Percentiles rank a stretch among this genome's conserved stretches.
These are phyloP conservation scores for Fusarium anguioides DNA, from an alignment of 2,329 filamentous ascomycete species.

Conservation along the genomic window DNA sequence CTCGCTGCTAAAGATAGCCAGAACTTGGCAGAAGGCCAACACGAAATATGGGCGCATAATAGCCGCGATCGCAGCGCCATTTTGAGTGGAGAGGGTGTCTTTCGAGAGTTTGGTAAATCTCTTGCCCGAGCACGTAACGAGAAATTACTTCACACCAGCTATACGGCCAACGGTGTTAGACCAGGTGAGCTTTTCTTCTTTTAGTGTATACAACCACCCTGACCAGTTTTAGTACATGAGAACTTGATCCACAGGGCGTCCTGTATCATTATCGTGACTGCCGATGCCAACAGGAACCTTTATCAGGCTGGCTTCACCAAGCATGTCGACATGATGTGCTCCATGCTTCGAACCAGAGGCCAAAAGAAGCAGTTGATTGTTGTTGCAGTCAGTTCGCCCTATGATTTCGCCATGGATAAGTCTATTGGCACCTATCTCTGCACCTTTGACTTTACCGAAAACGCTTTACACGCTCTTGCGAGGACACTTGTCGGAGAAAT, in stretches of 20 bases:
- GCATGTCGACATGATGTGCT: constrained; percentile 95
- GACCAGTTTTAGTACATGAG: constrained; percentile 73
- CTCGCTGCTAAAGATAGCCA: constrained; percentile 63
- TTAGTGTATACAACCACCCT: background rate
- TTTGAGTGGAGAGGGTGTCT: constrained; percentile 94
- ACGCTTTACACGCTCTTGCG: constrained; percentile 85
- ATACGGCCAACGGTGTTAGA: constrained; percentile 90
- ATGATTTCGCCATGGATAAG: constrained; percentile 95
- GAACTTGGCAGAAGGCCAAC: constrained; percentile 51
- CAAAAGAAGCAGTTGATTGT: constrained; percentile 92
- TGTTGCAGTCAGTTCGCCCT: constrained; percentile 92
- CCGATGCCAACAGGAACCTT: constrained; percentile 91
- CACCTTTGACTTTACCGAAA: constrained; percentile 96
- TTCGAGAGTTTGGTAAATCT: constrained; percentile 86
- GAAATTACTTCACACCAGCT: constrained; percentile 91
- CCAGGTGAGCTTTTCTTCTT: constrained; percentile 61
- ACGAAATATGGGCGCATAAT: constrained; percentile 68
- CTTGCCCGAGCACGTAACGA: constrained; percentile 88
- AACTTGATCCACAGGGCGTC: constrained; percentile 89
- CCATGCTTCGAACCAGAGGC: constrained; percentile 78
- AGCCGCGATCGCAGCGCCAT: constrained; percentile 67
- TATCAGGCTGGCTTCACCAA: constrained; percentile 97
- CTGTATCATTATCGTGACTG: constrained; percentile 89
- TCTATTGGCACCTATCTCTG: constrained; percentile 92
- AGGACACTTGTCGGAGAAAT: constrained; percentile 85